Conservation (phyloP, 139 green algal genomes). For the Chlamydomonas asymmetrica region DNA sequence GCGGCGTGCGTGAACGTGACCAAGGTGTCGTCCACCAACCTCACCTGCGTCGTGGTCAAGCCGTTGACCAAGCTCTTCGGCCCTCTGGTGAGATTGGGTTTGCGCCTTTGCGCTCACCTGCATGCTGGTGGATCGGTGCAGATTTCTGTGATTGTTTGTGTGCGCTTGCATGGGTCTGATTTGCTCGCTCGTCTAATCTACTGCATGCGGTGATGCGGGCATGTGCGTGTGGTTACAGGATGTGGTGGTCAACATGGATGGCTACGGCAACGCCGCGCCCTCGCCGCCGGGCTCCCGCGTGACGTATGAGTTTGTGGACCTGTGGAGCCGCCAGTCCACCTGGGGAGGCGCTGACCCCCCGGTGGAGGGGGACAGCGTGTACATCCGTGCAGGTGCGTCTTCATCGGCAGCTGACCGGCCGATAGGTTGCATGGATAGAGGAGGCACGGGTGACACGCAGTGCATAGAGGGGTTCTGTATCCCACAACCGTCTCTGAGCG, state of each 20-base stretch:
- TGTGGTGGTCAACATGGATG: background rate
- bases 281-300: background rate
- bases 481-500: background rate
- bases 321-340: conserved; percentile 61
- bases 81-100: conserved; percentile 5
- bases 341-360: conserved; percentile 64
- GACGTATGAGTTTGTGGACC: conserved; percentile 52
- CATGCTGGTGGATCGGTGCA: background rate
- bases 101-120: background rate
- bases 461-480: too few species aligned
- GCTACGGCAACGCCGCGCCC: conserved; percentile 11
- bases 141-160: background rate
- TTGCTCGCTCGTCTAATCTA: too few species aligned
- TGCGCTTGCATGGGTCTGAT: too few species aligned
- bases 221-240: too few species aligned
- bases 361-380: conserved; percentile 40
- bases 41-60: conserved; percentile 31
- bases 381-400: too few species aligned
- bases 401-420: conserved; percentile 4
- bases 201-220: too few species aligned
- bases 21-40: conserved; percentile 7
- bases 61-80: background rate
- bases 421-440: too few species aligned
- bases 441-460: too few species aligned
- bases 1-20: conserved; percentile 18